These are phyloP conservation scores for Jackrogersella minutella DNA, from an alignment of 495 filamentous ascomycete genomes.

Conservation along the genomic window DNA sequence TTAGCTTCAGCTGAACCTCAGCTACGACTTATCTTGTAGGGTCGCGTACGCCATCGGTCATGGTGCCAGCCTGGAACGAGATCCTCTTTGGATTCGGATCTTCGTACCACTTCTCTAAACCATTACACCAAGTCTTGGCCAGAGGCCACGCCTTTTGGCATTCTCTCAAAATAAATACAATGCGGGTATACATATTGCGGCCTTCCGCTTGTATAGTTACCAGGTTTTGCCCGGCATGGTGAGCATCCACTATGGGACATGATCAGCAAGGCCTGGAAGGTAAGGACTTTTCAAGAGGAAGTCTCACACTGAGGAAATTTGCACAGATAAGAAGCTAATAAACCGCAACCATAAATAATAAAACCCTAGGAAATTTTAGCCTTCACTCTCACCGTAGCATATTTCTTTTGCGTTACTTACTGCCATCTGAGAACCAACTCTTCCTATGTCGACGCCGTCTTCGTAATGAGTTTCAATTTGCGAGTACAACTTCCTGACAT, in stretches of 20 bases:
- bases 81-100: slow-evolving; percentile 45
- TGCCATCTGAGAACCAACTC: slow-evolving; percentile 60
- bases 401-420: slow-evolving; percentile 42
- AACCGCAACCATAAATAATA: slow-evolving; percentile 60
- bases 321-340: slow-evolving; percentile 56
- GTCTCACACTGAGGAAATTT: slow-evolving; percentile 55
- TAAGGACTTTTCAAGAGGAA: not conserved
- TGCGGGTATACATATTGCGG: slow-evolving; percentile 50
- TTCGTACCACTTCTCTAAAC: slow-evolving; percentile 52
- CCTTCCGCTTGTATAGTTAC: slow-evolving; percentile 45
- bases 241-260: slow-evolving; percentile 43
- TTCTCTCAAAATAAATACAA: slow-evolving; percentile 50
- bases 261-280: not conserved
- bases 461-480: slow-evolving; percentile 58
- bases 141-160: slow-evolving; percentile 57
- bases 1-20: slow-evolving; percentile 9
- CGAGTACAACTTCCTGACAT: slow-evolving; percentile 55
- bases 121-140: slow-evolving; percentile 54
- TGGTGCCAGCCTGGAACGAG: slow-evolving; percentile 49
- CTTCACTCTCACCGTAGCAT: not conserved
- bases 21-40: not conserved
- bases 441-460: slow-evolving; percentile 50
- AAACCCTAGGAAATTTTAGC: slow-evolving; percentile 47
- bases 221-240: slow-evolving; percentile 45
- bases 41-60: slow-evolving; percentile 56